Conservation (phyloP, 176 grass and related monocot genomes). For the Olyra latifolia region DNA sequence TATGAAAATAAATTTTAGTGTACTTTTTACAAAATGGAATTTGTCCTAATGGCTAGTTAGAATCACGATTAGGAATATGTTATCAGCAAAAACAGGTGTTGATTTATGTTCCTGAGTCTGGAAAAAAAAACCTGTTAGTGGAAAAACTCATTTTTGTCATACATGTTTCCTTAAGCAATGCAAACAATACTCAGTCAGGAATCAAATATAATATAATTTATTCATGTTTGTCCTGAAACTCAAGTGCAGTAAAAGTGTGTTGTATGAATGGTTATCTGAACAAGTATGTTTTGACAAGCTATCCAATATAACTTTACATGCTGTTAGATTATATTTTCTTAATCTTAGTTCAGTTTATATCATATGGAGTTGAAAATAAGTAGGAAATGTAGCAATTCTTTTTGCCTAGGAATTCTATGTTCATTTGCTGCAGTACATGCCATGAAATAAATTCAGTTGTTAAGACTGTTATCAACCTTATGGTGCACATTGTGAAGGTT, state of each 20-base stretch:
- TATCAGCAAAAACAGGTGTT: not conserved
- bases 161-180: not conserved
- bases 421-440: not conserved
- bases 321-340: not conserved
- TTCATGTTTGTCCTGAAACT: not conserved
- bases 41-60: not conserved
- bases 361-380: not conserved
- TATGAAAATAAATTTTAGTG: not conserved
- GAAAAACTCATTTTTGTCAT: not conserved
- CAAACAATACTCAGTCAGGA: not conserved
- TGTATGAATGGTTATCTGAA: not conserved
- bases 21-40: not conserved
- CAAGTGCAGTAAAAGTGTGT: not conserved
- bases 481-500: not conserved
- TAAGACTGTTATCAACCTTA: not conserved
- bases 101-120: not conserved
- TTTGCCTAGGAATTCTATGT: not conserved
- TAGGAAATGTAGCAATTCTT: not conserved
- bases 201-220: not conserved
- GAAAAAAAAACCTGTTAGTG: not conserved
- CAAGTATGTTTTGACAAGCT: not conserved
- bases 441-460: not conserved
- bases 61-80: not conserved
- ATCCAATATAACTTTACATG: not conserved
- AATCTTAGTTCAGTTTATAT: not conserved